These are phyloP conservation scores for Chrysanthemum makinoi DNA, from an alignment of 129 eudicot species.

Conservation along the genomic window DNA sequence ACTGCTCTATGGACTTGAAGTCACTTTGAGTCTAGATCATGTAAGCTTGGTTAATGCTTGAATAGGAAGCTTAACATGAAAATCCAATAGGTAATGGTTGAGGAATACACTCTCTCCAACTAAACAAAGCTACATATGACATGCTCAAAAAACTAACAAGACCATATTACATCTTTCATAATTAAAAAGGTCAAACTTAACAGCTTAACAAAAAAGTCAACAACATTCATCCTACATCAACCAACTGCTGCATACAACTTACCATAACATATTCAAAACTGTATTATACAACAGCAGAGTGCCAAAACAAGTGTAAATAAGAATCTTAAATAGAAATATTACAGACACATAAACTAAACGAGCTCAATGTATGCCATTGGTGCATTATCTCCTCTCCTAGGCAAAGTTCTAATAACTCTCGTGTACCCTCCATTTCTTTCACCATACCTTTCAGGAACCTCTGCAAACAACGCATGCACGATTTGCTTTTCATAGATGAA, in stretches of 20 bases:
- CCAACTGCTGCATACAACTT: background rate
- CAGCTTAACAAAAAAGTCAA: no score
- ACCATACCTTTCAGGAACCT: conserved; percentile 84
- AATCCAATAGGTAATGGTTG: no score
- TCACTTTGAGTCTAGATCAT: no score
- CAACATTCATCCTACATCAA: no score
- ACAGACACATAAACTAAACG: conserved; percentile 41
- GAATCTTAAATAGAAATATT: background rate
- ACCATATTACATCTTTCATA: no score
- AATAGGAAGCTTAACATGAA: no score
- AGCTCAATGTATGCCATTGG: conserved; percentile 97
- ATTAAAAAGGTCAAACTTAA: no score
- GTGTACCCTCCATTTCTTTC: conserved; percentile 95
- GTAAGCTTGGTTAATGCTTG: no score
- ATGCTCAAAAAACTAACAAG: no score
- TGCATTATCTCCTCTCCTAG: conserved; percentile 96
- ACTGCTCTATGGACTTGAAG: no score
- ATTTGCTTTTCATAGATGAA: conserved; percentile 86
- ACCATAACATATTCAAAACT: conserved; percentile 19
- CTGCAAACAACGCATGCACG: conserved; percentile 92
- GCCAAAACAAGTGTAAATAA: conserved; percentile 3
- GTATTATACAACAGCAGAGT: conserved; percentile 24
- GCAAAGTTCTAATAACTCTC: conserved; percentile 74
- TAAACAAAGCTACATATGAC: no score
- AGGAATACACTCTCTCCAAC: no score